These are phyloP conservation scores for Athelia sp. DNA, from an alignment of 1,284 basidiomycete genomes.

Conservation along the genomic window DNA sequence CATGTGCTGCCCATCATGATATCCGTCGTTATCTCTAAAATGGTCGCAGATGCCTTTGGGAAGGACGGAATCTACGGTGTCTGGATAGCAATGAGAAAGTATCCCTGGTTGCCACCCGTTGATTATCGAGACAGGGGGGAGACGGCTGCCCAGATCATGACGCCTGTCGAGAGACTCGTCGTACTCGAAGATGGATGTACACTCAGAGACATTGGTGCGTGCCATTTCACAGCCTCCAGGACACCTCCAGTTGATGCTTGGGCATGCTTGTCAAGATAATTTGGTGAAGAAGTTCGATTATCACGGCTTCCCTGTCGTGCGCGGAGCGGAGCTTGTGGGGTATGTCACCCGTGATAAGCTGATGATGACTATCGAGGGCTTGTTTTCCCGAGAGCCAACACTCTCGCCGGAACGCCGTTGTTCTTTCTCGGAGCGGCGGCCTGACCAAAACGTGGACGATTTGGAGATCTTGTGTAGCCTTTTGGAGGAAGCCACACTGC, in stretches of 20 bases:
- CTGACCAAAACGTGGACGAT: conserved; percentile 17
- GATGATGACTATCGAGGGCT: conserved; percentile 40
- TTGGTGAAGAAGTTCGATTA: conserved; percentile 40
- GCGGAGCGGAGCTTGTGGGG: conserved; percentile 47
- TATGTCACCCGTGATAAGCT: conserved; percentile 56
- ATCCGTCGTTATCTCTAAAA: conserved; percentile 71
- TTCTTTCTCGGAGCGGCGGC: conserved; percentile 29
- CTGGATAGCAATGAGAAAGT: conserved; percentile 69
- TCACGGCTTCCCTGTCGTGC: conserved; percentile 61
- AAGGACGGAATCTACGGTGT: conserved; percentile 70
- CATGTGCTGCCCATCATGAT: conserved; percentile 80
- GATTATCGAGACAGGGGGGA: conserved; percentile 65
- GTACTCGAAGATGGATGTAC: conserved; percentile 46
- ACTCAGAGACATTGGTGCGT: conserved; percentile 44
- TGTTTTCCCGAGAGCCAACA: conserved; percentile 10
- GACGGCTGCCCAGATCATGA: conserved; percentile 62
- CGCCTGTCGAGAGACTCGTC: conserved; percentile 42
- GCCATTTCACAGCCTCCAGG: not conserved
- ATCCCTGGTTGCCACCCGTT: conserved; percentile 70
- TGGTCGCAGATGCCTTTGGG: conserved; percentile 68
- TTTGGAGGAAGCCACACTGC: conserved; percentile 55
- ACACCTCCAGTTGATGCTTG: not conserved
- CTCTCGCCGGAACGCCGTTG: conserved; percentile 23
- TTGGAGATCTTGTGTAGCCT: conserved; percentile 43
- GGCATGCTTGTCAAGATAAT: conserved; percentile 19